Evolutionary conservation across 495 filamentous ascomycete genomes (phyloP).

Genomic region (Sabuloglossum arenarium): DNA sequence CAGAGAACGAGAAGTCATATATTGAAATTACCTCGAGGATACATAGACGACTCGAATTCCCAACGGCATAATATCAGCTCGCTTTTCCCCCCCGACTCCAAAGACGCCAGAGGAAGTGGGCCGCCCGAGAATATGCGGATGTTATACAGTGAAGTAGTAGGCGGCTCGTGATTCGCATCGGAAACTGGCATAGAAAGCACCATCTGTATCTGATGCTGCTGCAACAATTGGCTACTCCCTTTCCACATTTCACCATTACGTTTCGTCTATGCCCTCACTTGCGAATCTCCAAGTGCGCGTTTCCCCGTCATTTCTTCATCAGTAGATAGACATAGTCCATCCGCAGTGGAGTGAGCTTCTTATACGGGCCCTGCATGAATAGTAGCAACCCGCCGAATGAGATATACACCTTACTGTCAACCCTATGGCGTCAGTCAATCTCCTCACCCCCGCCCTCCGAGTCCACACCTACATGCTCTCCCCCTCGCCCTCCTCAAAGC

Average conservation of each 20-base stretch:
- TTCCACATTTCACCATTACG: background rate
- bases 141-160: background rate
- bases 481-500: conserved; percentile 69
- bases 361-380: conserved; percentile 80
- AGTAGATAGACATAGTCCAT: conserved; percentile 90
- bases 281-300: background rate
- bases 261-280: background rate
- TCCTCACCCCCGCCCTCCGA: background rate
- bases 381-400: conserved; percentile 85
- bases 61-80: conserved; percentile 24
- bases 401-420: conserved; percentile 63
- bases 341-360: conserved; percentile 73
- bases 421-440: conserved; percentile 4
- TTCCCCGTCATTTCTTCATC: conserved; percentile 47
- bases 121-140: background rate
- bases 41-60: conserved; percentile 69
- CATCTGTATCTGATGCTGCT: background rate
- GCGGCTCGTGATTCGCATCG: background rate
- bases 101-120: background rate
- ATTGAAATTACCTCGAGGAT: conserved; percentile 52
- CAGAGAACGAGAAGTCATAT: conserved; percentile 66
- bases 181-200: too few relatives aligned
- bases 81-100: background rate
- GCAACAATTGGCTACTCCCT: background rate
- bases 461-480: conserved; percentile 45